A percentile compares a stretch with the other conserved stretches of the same genome.
Conservation (phyloP, 768 basidiomycete species). For the Boletus vinaceobasis region DNA sequence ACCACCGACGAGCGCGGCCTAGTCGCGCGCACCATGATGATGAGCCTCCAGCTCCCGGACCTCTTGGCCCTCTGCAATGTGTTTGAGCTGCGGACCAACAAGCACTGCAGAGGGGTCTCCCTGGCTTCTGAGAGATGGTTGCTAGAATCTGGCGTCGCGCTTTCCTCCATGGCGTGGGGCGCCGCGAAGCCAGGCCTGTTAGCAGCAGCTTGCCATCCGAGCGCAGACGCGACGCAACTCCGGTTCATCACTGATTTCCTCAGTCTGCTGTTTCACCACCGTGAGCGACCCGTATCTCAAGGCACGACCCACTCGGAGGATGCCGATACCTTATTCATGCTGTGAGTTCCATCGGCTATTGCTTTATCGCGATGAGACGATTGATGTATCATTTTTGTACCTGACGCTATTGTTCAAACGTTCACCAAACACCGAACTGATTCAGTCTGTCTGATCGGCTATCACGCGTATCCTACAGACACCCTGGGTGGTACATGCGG, state of each 20-base stretch:
- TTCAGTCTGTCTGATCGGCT: constrained; percentile 40
- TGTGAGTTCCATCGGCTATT: constrained; percentile 16
- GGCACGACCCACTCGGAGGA: background rate
- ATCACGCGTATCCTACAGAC: constrained; percentile 32
- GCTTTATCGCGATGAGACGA: background rate
- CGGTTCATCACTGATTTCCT: constrained; percentile 50
- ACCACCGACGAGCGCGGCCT: background rate
- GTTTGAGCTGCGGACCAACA: constrained; percentile 29
- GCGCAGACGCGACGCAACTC: constrained; percentile 54
- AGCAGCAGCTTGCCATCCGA: constrained; percentile 57
- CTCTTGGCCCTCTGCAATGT: constrained; percentile 21
- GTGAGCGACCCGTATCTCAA: constrained; percentile 24
- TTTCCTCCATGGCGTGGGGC: constrained; percentile 23
- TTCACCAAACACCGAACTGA: background rate
- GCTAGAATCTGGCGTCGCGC: constrained; percentile 16
- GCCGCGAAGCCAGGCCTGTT: constrained; percentile 47
- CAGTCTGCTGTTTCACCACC: constrained; percentile 39
- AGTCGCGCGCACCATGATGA: constrained; percentile 10
- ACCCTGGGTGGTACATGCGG: constrained; percentile 40
- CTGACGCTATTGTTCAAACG: background rate
- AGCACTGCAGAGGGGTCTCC: constrained; percentile 27
- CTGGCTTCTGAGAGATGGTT: constrained; percentile 31
- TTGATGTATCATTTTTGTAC: constrained; percentile 4
- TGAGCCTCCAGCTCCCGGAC: constrained; percentile 32
- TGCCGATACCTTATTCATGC: constrained; percentile 14